phyloP scores from a whole-genome alignment of 2,329 filamentous ascomycete genomes.

The Colletotrichum siamense region DNA sequence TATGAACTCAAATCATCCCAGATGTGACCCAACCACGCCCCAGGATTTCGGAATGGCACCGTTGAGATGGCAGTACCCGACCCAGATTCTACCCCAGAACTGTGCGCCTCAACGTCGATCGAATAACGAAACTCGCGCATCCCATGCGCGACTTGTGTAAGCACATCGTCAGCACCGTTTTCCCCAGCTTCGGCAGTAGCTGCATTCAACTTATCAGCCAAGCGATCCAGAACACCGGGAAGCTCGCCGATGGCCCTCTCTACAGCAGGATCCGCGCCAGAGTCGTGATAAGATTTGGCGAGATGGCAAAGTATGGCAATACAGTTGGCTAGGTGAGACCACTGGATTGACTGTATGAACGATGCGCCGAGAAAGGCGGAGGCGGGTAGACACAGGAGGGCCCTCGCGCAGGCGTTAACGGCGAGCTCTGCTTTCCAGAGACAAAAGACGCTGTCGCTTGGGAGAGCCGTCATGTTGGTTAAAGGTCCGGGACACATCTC shows the following conservation, averaged over 20 bases:
- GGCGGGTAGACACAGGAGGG: neutral
- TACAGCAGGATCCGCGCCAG: neutral
- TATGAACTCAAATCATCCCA: neutral
- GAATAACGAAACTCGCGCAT: neutral
- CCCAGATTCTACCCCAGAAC: neutral
- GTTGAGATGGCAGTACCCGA: neutral
- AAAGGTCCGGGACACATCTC: neutral
- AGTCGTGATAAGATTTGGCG: rapidly evolving
- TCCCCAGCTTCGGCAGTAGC: neutral
- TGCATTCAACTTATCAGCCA: rapidly evolving
- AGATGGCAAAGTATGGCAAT: neutral
- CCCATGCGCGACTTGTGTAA: neutral
- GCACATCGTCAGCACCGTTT: rapidly evolving
- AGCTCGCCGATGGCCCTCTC: neutral
- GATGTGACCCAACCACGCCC: neutral
- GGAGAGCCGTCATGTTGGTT: neutral
- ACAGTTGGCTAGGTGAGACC: neutral
- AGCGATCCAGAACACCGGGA: rapidly evolving
- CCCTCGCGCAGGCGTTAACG: neutral
- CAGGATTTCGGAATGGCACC: neutral
- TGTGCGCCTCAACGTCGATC: neutral
- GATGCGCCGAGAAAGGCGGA: neutral
- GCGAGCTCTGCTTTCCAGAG: neutral
- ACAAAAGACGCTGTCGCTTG: neutral
- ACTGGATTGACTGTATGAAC: neutral